phyloP scores from a whole-genome alignment of 2,329 filamentous ascomycete genomes.

The Aspergillus sp. region DNA sequence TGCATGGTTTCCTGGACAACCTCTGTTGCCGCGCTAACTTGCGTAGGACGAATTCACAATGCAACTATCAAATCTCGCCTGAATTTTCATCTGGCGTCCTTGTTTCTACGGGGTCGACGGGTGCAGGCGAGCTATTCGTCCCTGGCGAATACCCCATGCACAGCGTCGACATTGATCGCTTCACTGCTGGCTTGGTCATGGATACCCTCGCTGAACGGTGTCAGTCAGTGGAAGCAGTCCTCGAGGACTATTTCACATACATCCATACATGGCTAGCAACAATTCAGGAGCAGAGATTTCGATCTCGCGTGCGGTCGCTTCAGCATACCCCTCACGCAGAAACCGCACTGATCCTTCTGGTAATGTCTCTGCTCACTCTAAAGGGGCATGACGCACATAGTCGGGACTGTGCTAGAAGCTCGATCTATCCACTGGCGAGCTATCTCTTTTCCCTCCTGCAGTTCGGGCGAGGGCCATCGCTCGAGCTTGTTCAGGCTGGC shows the following conservation, averaged over 20 bases:
- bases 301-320: neutral
- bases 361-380: neutral
- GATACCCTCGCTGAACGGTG: neutral
- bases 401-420: neutral
- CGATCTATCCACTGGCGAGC: neutral
- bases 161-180: conserved; percentile 1
- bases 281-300: conserved; percentile 1
- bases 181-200: neutral
- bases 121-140: neutral
- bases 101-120: neutral
- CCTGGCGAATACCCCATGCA: neutral
- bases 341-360: neutral
- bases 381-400: neutral
- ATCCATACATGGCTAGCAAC: conserved; percentile 11
- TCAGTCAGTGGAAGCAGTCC: neutral
- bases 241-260: neutral
- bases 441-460: conserved; percentile 8
- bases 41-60: neutral
- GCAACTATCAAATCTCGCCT: neutral
- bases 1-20: no score
- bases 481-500: conserved; percentile 4
- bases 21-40: neutral
- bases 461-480: neutral
- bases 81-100: no score
- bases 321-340: neutral